Evolutionary conservation across 2,329 filamentous ascomycete genomes (phyloP).

Genomic region (Talaromyces sp.): DNA sequence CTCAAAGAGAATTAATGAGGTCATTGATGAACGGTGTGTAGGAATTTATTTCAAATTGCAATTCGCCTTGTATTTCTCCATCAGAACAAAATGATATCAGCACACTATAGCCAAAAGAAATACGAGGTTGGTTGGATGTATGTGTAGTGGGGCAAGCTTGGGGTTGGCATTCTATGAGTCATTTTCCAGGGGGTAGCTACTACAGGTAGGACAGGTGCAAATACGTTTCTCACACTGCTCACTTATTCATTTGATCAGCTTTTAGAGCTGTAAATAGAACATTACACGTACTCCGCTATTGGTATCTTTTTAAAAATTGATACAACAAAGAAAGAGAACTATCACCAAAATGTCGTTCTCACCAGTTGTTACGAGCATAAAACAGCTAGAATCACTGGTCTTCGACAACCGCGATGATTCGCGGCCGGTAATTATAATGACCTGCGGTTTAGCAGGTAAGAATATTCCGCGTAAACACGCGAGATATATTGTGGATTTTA

Average conservation of each 20-base stretch:
- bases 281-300: background rate
- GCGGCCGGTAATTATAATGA: background rate
- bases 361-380: background rate
- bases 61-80: too few relatives aligned
- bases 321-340: background rate
- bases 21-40: too few relatives aligned
- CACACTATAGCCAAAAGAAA: background rate
- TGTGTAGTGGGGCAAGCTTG: background rate
- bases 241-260: background rate
- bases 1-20: too few relatives aligned
- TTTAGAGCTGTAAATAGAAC: background rate
- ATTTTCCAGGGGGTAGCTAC: background rate
- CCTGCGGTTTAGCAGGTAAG: background rate
- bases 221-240: background rate
- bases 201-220: background rate
- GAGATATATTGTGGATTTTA: background rate
- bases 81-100: background rate
- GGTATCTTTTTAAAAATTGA: too few relatives aligned
- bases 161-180: background rate
- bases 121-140: background rate
- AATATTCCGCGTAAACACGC: background rate
- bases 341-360: background rate
- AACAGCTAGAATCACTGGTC: background rate
- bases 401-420: background rate
- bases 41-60: too few relatives aligned